Evolutionary conservation across 495 filamentous ascomycete species (phyloP).

Genomic region (Haplographium delicatum): DNA sequence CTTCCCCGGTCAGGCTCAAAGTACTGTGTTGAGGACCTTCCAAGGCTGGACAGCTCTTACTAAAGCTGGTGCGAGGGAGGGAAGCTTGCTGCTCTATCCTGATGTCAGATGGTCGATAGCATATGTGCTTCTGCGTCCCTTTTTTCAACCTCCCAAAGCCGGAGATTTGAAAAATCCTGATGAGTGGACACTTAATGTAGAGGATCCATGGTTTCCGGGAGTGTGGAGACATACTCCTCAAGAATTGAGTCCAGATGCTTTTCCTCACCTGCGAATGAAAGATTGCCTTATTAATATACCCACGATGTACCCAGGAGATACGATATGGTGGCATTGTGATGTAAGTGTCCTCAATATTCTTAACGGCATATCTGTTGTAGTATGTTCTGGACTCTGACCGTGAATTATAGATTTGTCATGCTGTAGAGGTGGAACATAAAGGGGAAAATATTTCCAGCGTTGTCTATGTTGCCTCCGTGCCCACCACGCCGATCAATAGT

Average conservation of each 20-base stretch:
- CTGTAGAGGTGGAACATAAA: slow-evolving; percentile 17
- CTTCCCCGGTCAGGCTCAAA: slow-evolving; percentile 15
- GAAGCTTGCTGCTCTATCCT: slow-evolving; percentile 14
- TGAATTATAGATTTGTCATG: slow-evolving; percentile 19
- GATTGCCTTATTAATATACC: slow-evolving; percentile 17
- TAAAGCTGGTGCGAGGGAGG: slow-evolving; percentile 7
- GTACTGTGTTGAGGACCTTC: slow-evolving; percentile 16
- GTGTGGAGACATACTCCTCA: slow-evolving; percentile 12
- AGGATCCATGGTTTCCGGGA: slow-evolving; percentile 16
- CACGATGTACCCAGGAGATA: slow-evolving; percentile 17
- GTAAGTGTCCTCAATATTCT: slow-evolving; percentile 5
- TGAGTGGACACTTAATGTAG: slow-evolving; percentile 15
- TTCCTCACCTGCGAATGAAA: slow-evolving; percentile 16
- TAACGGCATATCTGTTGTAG: not conserved
- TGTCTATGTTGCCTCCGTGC: slow-evolving; percentile 14
- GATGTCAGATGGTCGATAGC: slow-evolving; percentile 13
- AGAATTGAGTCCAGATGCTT: slow-evolving; percentile 1
- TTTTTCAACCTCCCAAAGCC: slow-evolving; percentile 10
- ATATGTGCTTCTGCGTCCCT: slow-evolving; percentile 17
- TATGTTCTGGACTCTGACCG: too few species aligned
- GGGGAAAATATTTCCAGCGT: slow-evolving; percentile 11
- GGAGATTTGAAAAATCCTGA: slow-evolving; percentile 14
- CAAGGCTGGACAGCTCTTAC: slow-evolving; percentile 24
- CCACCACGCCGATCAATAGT: slow-evolving; percentile 17
- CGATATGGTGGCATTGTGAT: slow-evolving; percentile 22